Conservation (phyloP, 495 filamentous ascomycete species). For the Xylaria grammica region DNA sequence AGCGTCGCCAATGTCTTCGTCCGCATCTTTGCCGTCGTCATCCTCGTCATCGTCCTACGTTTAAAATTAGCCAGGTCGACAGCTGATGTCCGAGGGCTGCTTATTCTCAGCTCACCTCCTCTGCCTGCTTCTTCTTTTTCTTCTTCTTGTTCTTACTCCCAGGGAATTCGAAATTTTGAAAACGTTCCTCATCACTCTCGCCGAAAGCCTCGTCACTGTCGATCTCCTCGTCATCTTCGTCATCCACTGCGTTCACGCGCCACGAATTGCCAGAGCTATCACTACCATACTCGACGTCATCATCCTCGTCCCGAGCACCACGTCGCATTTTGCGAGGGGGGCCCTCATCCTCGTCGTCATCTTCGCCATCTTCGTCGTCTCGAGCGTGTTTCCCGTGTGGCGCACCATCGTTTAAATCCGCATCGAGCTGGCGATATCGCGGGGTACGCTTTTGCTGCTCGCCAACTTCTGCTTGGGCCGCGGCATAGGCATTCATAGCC, state of each 20-base stretch:
- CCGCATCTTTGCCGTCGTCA: conserved; percentile 44
- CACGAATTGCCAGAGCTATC: conserved; percentile 91
- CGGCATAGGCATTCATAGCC: conserved; percentile 81
- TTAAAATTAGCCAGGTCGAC: conserved; percentile 35
- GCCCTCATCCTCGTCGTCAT: conserved; percentile 56
- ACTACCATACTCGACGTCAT: conserved; percentile 64
- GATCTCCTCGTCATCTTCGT: conserved; percentile 79
- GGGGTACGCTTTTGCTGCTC: conserved; percentile 44
- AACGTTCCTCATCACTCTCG: conserved; percentile 82
- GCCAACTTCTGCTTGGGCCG: conserved; percentile 68
- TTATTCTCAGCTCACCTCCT: conserved; percentile 45
- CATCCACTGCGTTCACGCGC: conserved; percentile 73
- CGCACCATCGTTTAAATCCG: conserved; percentile 33
- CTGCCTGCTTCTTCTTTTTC: conserved; percentile 41
- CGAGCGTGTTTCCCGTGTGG: conserved; percentile 43
- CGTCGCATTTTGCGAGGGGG: conserved; percentile 51
- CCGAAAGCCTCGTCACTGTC: conserved; percentile 95
- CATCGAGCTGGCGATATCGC: conserved; percentile 50
- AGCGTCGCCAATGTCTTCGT: conserved; percentile 65
- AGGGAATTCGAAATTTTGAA: conserved; percentile 75
- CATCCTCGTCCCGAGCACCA: conserved; percentile 44
- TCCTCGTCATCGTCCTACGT: conserved; percentile 30
- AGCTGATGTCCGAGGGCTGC: conserved; percentile 38
- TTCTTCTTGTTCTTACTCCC: conserved; percentile 62
- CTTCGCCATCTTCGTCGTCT: conserved; percentile 58